Conservation (phyloP, 345 rosid species). For the Sisymbrium altissimum region DNA sequence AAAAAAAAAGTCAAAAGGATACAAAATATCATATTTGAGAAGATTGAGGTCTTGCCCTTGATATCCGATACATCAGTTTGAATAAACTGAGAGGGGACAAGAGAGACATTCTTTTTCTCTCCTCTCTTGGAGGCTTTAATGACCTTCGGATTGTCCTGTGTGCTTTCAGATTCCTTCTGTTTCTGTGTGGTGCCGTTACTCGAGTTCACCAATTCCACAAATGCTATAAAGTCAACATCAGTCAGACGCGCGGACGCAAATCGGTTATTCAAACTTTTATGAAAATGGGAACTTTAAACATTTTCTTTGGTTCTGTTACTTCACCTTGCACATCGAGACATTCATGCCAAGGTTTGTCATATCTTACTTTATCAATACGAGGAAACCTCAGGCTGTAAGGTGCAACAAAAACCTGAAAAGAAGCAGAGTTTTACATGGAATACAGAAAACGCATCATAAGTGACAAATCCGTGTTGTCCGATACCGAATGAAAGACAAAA, state of each 20-base stretch:
- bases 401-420: conserved; percentile 80
- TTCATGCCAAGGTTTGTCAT: conserved; percentile 98
- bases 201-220: conserved; percentile 77
- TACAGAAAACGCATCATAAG: conserved; percentile 7
- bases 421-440: conserved; percentile 4
- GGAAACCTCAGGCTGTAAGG: conserved; percentile 97
- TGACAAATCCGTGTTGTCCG: no score
- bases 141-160: conserved; percentile 38
- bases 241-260: background rate
- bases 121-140: conserved; percentile 47
- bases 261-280: background rate
- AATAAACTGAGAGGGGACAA: conserved; percentile 79
- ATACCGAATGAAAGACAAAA: background rate
- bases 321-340: conserved; percentile 94
- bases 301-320: conserved; percentile 11
- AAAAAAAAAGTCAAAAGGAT: conserved; percentile 53
- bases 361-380: conserved; percentile 90
- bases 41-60: conserved; percentile 73
- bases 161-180: conserved; percentile 46
- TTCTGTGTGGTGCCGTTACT: conserved; percentile 91
- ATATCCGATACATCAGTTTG: conserved; percentile 80
- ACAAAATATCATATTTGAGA: conserved; percentile 82
- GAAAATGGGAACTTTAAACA: background rate
- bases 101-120: conserved; percentile 50
- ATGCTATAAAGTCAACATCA: conserved; percentile 51